These are phyloP conservation scores for Alternaria panax DNA, from an alignment of 2,329 filamentous ascomycete genomes.

Conservation along the genomic window DNA sequence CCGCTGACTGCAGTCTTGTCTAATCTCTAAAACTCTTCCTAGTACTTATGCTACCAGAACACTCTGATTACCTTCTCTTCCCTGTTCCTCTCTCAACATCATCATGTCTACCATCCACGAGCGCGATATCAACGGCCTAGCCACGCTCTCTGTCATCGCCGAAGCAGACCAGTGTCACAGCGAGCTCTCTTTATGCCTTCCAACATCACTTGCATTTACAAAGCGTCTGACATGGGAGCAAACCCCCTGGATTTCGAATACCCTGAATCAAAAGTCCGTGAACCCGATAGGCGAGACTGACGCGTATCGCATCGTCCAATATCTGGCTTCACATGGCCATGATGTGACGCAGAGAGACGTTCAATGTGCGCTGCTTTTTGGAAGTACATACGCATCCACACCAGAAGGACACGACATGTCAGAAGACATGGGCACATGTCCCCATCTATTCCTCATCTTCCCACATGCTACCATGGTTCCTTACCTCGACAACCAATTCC, in stretches of 20 bases:
- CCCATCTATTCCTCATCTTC: constrained; percentile 29
- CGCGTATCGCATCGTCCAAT: constrained; percentile 11
- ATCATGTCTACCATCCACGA: constrained; percentile 5
- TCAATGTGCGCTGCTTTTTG: constrained; percentile 18
- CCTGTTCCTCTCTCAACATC: not conserved
- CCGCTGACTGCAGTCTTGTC: not conserved
- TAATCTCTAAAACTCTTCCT: not conserved
- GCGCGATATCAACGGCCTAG: constrained; percentile 2
- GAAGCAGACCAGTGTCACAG: constrained; percentile 3
- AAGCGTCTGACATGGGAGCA: constrained; percentile 33
- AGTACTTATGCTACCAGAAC: not conserved
- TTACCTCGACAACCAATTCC: constrained; percentile 14
- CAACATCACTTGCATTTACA: constrained; percentile 27
- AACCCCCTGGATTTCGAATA: constrained; percentile 22
- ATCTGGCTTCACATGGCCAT: not conserved
- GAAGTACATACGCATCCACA: constrained; percentile 8
- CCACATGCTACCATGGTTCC: constrained; percentile 11
- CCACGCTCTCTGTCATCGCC: not conserved
- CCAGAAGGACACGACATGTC: not conserved
- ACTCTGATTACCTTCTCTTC: not conserved
- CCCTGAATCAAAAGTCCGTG: not conserved
- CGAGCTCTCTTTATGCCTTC: constrained; percentile 25
- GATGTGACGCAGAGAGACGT: not conserved
- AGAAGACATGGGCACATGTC: not conserved
- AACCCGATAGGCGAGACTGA: constrained; percentile 15